Base-by-base conservation (phyloP, 2,329 filamentous ascomycete species). In the Coniochaeta sp. region DNA sequence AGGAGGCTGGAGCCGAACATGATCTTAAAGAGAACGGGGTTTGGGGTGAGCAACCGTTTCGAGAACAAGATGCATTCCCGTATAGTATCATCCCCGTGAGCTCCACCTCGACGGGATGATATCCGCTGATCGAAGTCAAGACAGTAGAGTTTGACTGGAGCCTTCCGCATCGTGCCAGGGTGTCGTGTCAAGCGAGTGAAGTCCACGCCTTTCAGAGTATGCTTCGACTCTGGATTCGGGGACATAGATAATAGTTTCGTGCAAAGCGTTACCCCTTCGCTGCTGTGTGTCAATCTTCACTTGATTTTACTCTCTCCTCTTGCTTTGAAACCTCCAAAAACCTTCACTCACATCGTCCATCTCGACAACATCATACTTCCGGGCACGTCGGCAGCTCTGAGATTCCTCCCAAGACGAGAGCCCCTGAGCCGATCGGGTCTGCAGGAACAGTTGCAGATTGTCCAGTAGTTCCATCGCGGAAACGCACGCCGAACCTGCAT, bases 401-500 rank as follows among this genome's bases (percentile, higher is more conserved):
- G 26, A 3, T 11, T 57, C 38, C 54, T 22, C 31, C 8, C 4
- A 12, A 38, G 31, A 24, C 19, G 16, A 12, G 11, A 34, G 38
- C n/a, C 54, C 22, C 34, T 57, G 33, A 57, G 34, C 33, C 54
- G 28, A 9, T 34, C 16, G 19, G 28, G 34, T 24, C 52, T 34
- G 19, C 52, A 56, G 24, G 52, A 31, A 33, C 52, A 56, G 28
- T 28, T 6, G 28, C 31, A 58, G 19, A 40, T 22, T 28, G 56
- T 16, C 56, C 56, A 44, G 24, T 14, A 58, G 56, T 58, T 24
- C 38, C 16, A 24, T 16, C 6, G 11, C 38, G 34, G 56, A 11
- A 58, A 16, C 56, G 22, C 26, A 58, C 56, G 44, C 56, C 11
- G 56, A 58, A 44, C 38, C 56, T 44, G 38, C 56, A 58, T 58